Percentiles rank a stretch among this genome's conserved stretches.
phyloP scores from a whole-genome alignment of 2,329 filamentous ascomycete species.

The Mycosphaerelloides madeirae region DNA sequence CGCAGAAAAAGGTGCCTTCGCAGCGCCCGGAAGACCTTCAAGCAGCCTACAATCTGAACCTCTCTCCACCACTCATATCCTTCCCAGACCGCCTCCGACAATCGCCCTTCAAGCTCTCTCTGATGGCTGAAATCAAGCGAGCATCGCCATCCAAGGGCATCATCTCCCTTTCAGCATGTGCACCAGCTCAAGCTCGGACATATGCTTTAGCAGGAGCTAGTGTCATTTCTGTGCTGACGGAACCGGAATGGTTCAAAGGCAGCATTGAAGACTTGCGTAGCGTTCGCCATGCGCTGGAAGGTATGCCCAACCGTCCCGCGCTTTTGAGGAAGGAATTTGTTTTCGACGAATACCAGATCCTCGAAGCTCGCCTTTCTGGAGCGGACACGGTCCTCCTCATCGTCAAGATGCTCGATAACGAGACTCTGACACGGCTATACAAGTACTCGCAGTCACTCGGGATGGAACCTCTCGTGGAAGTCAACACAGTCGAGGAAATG shows the following conservation, averaged over 20 bases:
- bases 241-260: slow-evolving; percentile 98
- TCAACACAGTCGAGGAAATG: slow-evolving; percentile 94
- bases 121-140: slow-evolving; percentile 97
- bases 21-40: slow-evolving; percentile 78
- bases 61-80: slow-evolving; percentile 76
- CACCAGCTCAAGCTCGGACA: slow-evolving; percentile 80
- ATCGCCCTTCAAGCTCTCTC: slow-evolving; percentile 79
- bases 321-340: slow-evolving; percentile 94
- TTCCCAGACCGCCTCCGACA: slow-evolving; percentile 74
- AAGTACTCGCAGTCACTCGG: slow-evolving; percentile 82
- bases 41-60: slow-evolving; percentile 76
- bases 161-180: slow-evolving; percentile 81
- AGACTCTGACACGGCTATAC: slow-evolving; percentile 72
- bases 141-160: slow-evolving; percentile 94
- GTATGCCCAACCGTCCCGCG: slow-evolving; percentile 87
- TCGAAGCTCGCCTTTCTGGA: slow-evolving; percentile 86
- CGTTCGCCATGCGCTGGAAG: slow-evolving; percentile 81
- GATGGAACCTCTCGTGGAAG: slow-evolving; percentile 97
- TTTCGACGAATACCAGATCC: slow-evolving; percentile 96
- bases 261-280: slow-evolving; percentile 88
- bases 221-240: slow-evolving; percentile 96
- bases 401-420: slow-evolving; percentile 89
- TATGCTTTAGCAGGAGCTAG: slow-evolving; percentile 94
- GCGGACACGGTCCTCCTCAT: slow-evolving; percentile 94
- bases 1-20: slow-evolving; percentile 80